Evolutionary conservation across 352 stramenopile genomes (phyloP).

Genomic region (Salisapilia sapeloensis): DNA sequence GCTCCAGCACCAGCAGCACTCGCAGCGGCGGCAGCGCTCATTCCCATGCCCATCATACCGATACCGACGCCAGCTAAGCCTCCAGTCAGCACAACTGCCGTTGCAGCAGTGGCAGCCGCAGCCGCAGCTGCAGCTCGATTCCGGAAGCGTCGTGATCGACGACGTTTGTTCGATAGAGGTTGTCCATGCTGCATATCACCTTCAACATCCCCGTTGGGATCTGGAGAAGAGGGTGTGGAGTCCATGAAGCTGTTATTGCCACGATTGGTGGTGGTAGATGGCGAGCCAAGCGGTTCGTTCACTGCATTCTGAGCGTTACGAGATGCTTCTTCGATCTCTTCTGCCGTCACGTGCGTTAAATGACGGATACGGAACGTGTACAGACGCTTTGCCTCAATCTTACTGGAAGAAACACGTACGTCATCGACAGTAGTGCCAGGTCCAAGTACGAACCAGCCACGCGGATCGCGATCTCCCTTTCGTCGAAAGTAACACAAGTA

Average conservation of each 20-base stretch:
- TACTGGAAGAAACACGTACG: slow-evolving; percentile 67
- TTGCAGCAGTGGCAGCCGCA: slow-evolving; percentile 55
- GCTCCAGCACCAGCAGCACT: slow-evolving; percentile 51
- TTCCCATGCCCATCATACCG: slow-evolving; percentile 60
- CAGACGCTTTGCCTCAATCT: slow-evolving; percentile 76
- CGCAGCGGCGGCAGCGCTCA: slow-evolving; percentile 45
- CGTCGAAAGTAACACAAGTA: slow-evolving; percentile 74
- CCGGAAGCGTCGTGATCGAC: slow-evolving; percentile 39
- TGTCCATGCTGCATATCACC: no score
- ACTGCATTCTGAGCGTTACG: not conserved
- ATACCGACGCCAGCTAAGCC: slow-evolving; percentile 63
- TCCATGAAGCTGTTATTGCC: not conserved
- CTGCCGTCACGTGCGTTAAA: slow-evolving; percentile 22
- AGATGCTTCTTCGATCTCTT: slow-evolving; percentile 26
- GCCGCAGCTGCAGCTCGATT: slow-evolving; percentile 41
- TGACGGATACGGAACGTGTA: slow-evolving; percentile 73
- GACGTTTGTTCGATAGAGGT: no score
- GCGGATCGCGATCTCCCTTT: slow-evolving; percentile 69
- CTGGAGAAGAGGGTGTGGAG: no score
- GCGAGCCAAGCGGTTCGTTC: not conserved
- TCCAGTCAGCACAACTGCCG: slow-evolving; percentile 58
- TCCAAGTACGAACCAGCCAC: slow-evolving; percentile 64
- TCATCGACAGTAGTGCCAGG: slow-evolving; percentile 70
- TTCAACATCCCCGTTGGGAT: no score
- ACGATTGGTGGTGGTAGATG: not conserved